Evolutionary conservation across 352 stramenopile species (phyloP).

Genomic region (Phytopythium chamaehyphon): DNA sequence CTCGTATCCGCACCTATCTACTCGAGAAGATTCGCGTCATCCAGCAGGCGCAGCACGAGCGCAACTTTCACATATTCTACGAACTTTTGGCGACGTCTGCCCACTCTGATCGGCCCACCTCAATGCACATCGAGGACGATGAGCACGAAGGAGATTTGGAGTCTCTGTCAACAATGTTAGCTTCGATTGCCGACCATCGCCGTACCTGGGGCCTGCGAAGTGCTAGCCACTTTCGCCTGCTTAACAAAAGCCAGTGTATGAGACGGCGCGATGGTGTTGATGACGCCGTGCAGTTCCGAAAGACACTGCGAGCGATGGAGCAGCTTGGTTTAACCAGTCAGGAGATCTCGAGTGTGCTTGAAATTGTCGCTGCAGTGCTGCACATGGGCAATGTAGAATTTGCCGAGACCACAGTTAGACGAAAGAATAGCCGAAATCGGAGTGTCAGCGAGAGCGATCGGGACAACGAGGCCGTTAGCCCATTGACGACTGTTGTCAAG

Average conservation of each 20-base stretch:
- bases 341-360: constrained; percentile 62
- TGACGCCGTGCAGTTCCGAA: constrained; percentile 60
- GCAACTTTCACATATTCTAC: constrained; percentile 90
- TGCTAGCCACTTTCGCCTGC: constrained; percentile 42
- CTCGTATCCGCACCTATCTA: constrained; percentile 89
- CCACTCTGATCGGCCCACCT: background rate
- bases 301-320: constrained; percentile 63
- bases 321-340: constrained; percentile 63
- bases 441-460: constrained; percentile 7
- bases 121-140: background rate
- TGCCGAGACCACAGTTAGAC: constrained; percentile 8
- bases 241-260: constrained; percentile 73
- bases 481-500: constrained; percentile 2
- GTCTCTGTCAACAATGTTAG: constrained; percentile 16
- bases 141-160: background rate
- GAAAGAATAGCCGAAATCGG: background rate
- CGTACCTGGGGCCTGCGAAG: constrained; percentile 33
- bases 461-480: constrained; percentile 2
- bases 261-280: constrained; percentile 62
- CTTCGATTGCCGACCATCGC: constrained; percentile 9
- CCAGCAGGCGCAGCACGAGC: constrained; percentile 64
- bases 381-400: constrained; percentile 88
- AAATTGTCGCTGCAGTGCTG: constrained; percentile 78
- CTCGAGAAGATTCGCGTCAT: constrained; percentile 94
- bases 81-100: constrained; percentile 53